These are phyloP conservation scores for Jackrogersella minutella DNA, from an alignment of 495 filamentous ascomycete species.

Conservation along the genomic window DNA sequence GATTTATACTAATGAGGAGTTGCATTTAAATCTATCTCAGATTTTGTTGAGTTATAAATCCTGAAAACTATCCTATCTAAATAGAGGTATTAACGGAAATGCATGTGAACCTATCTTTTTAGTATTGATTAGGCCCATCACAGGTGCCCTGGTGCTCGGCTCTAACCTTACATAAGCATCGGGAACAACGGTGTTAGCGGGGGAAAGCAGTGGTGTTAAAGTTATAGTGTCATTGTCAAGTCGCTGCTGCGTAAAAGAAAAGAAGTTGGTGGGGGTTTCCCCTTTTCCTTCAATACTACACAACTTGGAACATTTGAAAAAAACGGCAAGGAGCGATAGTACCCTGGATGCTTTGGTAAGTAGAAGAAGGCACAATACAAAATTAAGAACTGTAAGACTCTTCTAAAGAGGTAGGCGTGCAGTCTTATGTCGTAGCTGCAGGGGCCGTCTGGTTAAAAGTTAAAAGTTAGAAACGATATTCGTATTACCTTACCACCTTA, in stretches of 20 bases:
- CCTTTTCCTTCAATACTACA: neutral
- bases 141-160: neutral
- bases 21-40: no score
- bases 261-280: conserved; percentile 14
- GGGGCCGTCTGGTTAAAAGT: neutral
- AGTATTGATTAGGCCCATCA: neutral
- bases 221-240: neutral
- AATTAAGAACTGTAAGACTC: neutral
- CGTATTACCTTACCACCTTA: conserved; percentile 4
- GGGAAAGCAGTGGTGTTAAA: conserved; percentile 12
- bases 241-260: conserved; percentile 1
- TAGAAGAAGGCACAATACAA: conserved; percentile 1
- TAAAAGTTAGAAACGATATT: neutral
- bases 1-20: neutral
- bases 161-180: conserved; percentile 18
- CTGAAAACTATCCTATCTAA: no score
- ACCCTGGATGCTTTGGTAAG: neutral
- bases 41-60: no score
- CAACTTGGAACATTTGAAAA: conserved; percentile 7
- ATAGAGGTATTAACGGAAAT: no score
- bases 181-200: conserved; percentile 34
- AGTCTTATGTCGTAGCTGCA: no score
- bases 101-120: neutral
- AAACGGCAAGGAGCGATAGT: conserved; percentile 5
- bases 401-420: no score